Evolutionary conservation across 1,139 yeast species (phyloP).

Genomic region (Nakaseomyces nivariensis): DNA sequence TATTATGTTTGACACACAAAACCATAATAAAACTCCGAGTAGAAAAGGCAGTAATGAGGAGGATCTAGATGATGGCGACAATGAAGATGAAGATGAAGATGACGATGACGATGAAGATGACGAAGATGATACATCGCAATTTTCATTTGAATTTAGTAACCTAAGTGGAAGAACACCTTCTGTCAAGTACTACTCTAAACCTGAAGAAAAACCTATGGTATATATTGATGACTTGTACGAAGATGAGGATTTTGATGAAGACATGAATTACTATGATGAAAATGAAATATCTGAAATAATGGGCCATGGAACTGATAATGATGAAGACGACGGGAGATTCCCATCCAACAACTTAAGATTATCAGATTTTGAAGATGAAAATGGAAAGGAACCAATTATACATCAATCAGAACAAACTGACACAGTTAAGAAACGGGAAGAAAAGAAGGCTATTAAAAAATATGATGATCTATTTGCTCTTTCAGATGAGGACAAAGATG

Average conservation of each 20-base stretch:
- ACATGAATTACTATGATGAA: slow-evolving; percentile 38
- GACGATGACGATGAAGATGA: slow-evolving; percentile 15
- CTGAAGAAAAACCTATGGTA: slow-evolving; percentile 20
- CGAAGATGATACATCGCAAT: slow-evolving; percentile 36
- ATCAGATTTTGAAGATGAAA: background rate
- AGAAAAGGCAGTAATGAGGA: background rate
- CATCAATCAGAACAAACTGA: background rate
- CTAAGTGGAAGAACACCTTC: slow-evolving; percentile 52
- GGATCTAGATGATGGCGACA: slow-evolving; percentile 2
- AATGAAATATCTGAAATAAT: slow-evolving; percentile 22
- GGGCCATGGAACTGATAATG: background rate
- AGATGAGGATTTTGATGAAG: slow-evolving; percentile 46
- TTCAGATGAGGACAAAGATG: slow-evolving; percentile 17
- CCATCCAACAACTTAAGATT: background rate
- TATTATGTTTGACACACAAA: background rate
- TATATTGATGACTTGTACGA: slow-evolving; percentile 35
- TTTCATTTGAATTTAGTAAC: slow-evolving; percentile 49
- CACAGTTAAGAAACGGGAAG: background rate
- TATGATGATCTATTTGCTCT: slow-evolving; percentile 22
- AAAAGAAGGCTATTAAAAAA: slow-evolving; percentile 9
- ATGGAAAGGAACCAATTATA: background rate
- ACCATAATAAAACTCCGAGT: background rate
- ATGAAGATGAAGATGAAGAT: slow-evolving; percentile 5
- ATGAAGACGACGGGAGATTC: background rate
- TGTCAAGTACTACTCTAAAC: slow-evolving; percentile 43